Evolutionary conservation across 2,329 filamentous ascomycete genomes (phyloP).

Genomic region (Aplosporella prunicola): DNA sequence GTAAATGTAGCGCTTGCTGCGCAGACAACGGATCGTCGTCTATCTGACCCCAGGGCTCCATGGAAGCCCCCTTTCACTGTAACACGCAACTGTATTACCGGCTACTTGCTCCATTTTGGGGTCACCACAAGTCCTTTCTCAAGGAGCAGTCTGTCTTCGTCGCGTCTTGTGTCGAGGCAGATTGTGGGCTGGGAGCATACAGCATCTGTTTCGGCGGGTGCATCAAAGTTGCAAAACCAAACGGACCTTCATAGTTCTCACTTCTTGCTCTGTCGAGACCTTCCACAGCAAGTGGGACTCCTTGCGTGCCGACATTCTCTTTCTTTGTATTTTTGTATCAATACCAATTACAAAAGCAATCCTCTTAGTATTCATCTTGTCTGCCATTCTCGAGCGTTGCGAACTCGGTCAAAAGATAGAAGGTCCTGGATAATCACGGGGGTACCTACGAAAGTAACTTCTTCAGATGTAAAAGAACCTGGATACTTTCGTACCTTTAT

Average conservation of each 20-base stretch:
- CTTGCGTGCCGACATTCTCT: slow-evolving; percentile 40
- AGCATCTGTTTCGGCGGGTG: slow-evolving; percentile 29
- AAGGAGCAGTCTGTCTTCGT: slow-evolving; percentile 34
- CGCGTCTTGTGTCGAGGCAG: slow-evolving; percentile 39
- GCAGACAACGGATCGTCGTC: too few relatives aligned
- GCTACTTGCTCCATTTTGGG: slow-evolving; percentile 37
- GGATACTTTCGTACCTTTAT: too few relatives aligned
- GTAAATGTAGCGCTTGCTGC: too few relatives aligned
- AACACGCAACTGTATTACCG: slow-evolving; percentile 21
- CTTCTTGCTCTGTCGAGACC: slow-evolving; percentile 36
- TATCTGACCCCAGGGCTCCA: too few relatives aligned
- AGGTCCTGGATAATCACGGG: too few relatives aligned
- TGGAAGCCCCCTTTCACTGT: too few relatives aligned
- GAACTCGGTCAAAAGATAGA: too few relatives aligned
- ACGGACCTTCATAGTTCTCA: slow-evolving; percentile 48
- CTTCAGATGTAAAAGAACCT: too few relatives aligned
- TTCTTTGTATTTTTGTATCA: neutral
- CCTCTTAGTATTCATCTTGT: neutral
- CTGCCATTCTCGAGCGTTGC: neutral
- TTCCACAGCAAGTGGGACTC: slow-evolving; percentile 43
- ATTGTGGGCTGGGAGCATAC: slow-evolving; percentile 30
- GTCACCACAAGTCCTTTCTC: slow-evolving; percentile 35
- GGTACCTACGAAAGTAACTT: too few relatives aligned
- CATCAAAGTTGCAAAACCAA: slow-evolving; percentile 37
- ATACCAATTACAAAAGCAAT: neutral